Conservation (phyloP, 768 basidiomycete genomes). For the Scleroderma citrinum region DNA sequence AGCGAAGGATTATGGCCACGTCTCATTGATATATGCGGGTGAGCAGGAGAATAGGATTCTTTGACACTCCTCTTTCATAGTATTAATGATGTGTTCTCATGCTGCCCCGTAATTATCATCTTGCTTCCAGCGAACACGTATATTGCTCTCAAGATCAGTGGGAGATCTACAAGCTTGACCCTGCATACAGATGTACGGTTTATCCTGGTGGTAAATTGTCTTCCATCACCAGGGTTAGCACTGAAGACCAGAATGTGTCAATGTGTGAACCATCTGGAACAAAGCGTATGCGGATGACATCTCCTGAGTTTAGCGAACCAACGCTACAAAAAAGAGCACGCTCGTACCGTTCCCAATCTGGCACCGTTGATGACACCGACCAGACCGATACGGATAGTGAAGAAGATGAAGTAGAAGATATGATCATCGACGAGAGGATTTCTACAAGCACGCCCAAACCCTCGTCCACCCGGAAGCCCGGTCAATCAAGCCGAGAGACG, state of each 20-base stretch:
- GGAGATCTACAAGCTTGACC: slow-evolving; percentile 82
- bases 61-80: neutral
- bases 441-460: slow-evolving; percentile 15
- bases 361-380: slow-evolving; percentile 13
- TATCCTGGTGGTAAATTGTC: slow-evolving; percentile 34
- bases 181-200: slow-evolving; percentile 62
- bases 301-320: slow-evolving; percentile 16
- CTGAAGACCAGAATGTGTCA: slow-evolving; percentile 5
- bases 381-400: slow-evolving; percentile 28
- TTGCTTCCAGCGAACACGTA: slow-evolving; percentile 40
- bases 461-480: slow-evolving; percentile 11
- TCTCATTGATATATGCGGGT: slow-evolving; percentile 65
- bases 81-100: slow-evolving; percentile 7
- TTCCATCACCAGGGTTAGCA: slow-evolving; percentile 17
- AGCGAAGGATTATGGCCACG: slow-evolving; percentile 74
- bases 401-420: slow-evolving; percentile 46
- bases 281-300: slow-evolving; percentile 25
- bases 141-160: slow-evolving; percentile 70
- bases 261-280: slow-evolving; percentile 7
- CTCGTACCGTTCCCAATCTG: slow-evolving; percentile 4
- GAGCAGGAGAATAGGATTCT: slow-evolving; percentile 20
- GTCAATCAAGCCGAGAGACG: slow-evolving; percentile 27
- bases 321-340: slow-evolving; percentile 23
- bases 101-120: slow-evolving; percentile 5
- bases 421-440: slow-evolving; percentile 37